Conservation (phyloP, 441 rosid species). For the Brassica hybrid region DNA sequence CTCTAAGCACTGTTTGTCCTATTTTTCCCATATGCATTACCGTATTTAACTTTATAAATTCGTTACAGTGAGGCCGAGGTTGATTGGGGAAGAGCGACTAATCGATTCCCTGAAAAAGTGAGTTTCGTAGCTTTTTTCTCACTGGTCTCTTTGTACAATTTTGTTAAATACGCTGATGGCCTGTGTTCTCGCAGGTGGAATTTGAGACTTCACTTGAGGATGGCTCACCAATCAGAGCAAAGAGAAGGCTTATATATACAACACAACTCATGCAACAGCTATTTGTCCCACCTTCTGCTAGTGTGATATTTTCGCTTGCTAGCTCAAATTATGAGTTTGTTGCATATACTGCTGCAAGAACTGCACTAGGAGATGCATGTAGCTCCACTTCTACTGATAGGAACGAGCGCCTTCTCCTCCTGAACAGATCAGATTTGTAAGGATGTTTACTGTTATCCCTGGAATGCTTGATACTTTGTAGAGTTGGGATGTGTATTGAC, state of each 20-base stretch:
- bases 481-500: not conserved
- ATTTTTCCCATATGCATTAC: not conserved
- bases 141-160: constrained; percentile 17
- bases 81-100: constrained; percentile 71
- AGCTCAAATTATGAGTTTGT: constrained; percentile 56
- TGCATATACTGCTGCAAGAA: constrained; percentile 59
- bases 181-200: constrained; percentile 59
- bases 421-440: constrained; percentile 56
- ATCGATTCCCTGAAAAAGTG: constrained; percentile 80
- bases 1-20: not conserved
- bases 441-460: constrained; percentile 25
- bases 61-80: constrained; percentile 68
- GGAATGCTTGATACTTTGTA: not conserved
- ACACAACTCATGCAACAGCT: constrained; percentile 84
- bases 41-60: not conserved
- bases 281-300: constrained; percentile 58
- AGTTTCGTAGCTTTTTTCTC: constrained; percentile 30
- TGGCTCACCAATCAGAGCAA: constrained; percentile 47
- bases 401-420: constrained; percentile 42
- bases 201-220: constrained; percentile 56
- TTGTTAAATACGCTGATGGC: constrained; percentile 26
- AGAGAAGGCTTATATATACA: constrained; percentile 74
- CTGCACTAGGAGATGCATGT: constrained; percentile 76
- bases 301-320: constrained; percentile 55
- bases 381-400: constrained; percentile 45